A percentile compares a stretch with the other conserved stretches of the same genome.
Evolutionary conservation across 2,329 filamentous ascomycete species (phyloP).

Genomic region (Colletotrichum plurivorum): DNA sequence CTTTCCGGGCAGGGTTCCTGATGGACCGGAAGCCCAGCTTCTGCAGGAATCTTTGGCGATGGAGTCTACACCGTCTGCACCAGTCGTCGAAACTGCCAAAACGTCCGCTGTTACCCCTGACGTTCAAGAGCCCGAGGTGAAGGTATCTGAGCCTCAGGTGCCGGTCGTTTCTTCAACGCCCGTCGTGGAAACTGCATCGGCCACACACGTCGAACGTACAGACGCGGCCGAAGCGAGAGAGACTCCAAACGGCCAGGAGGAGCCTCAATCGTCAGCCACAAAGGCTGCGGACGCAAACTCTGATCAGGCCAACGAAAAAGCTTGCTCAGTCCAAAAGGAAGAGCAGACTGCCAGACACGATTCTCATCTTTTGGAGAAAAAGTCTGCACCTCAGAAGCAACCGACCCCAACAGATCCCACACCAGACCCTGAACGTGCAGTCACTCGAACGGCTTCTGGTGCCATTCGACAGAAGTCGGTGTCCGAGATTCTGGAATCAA

Average conservation of each 20-base stretch:
- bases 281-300: slow-evolving; percentile 53
- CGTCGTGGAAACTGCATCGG: not conserved
- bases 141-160: not conserved
- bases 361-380: too few relatives aligned
- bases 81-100: slow-evolving; percentile 38
- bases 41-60: slow-evolving; percentile 57
- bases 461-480: slow-evolving; percentile 80
- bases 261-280: slow-evolving; percentile 46
- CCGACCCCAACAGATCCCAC: slow-evolving; percentile 43
- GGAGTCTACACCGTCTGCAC: slow-evolving; percentile 30
- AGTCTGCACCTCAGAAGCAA: slow-evolving; percentile 26
- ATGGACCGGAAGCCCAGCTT: slow-evolving; percentile 59
- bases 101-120: slow-evolving; percentile 11
- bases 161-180: not conserved
- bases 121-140: not conserved
- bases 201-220: slow-evolving; percentile 1
- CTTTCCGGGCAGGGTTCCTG: slow-evolving; percentile 41
- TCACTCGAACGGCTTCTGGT: slow-evolving; percentile 78
- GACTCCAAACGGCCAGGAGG: slow-evolving; percentile 55
- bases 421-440: slow-evolving; percentile 65
- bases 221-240: slow-evolving; percentile 40
- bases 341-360: not conserved
- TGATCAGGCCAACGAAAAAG: slow-evolving; percentile 39
- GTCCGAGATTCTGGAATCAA: slow-evolving; percentile 75
- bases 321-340: slow-evolving; percentile 12